These are phyloP conservation scores for Russula compacta DNA, from an alignment of 768 basidiomycete genomes.

Conservation along the genomic window DNA sequence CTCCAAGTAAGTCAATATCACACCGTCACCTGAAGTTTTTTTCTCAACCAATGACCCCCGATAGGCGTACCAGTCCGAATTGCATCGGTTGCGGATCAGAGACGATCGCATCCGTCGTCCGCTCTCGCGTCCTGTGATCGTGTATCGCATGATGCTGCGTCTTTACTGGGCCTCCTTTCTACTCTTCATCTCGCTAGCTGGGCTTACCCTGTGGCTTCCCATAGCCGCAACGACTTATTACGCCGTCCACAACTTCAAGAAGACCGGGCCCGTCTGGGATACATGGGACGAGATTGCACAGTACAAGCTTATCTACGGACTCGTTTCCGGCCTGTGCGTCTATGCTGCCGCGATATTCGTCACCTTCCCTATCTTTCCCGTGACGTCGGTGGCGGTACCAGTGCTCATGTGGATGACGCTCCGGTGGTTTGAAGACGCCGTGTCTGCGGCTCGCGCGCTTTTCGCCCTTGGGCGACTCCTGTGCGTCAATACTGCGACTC, in stretches of 20 bases:
- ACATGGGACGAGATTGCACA: conserved; percentile 89
- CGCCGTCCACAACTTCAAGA: conserved; percentile 68
- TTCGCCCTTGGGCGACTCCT: conserved; percentile 52
- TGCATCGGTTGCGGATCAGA: conserved; percentile 61
- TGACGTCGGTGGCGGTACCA: conserved; percentile 57
- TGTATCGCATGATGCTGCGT: conserved; percentile 59
- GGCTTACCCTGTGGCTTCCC: conserved; percentile 75
- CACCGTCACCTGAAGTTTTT: neutral
- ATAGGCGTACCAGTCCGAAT: conserved; percentile 67
- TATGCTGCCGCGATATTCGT: conserved; percentile 46
- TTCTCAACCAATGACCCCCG: neutral
- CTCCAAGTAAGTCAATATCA: conserved; percentile 42
- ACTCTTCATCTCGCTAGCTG: conserved; percentile 58
- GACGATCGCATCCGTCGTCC: conserved; percentile 77
- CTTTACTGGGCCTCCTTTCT: conserved; percentile 55
- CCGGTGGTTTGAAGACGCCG: conserved; percentile 80
- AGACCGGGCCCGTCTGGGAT: conserved; percentile 73
- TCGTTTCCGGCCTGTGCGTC: conserved; percentile 62
- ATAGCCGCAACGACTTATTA: conserved; percentile 63
- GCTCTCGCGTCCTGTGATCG: conserved; percentile 42
- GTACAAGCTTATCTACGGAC: conserved; percentile 78
- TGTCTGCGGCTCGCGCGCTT: conserved; percentile 71
- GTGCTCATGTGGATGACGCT: conserved; percentile 83
- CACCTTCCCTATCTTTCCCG: conserved; percentile 51
- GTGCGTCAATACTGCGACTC: conserved; percentile 46